These are phyloP conservation scores for Flaveria floridana DNA, from an alignment of 140 eudicot species.

Conservation along the genomic window DNA sequence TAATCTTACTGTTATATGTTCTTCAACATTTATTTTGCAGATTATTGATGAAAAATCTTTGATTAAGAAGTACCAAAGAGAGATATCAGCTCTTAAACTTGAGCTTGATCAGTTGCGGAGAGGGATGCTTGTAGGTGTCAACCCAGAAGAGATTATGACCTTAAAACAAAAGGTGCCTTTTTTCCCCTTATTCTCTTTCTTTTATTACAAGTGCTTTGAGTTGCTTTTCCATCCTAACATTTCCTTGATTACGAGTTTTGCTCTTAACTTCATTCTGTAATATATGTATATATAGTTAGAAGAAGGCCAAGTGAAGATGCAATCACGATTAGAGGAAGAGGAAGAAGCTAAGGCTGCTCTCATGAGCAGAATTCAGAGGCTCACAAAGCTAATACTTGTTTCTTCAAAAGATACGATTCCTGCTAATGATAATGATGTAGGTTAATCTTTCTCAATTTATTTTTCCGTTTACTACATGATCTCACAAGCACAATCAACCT, in stretches of 20 bases:
- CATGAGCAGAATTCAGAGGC: conserved; percentile 98
- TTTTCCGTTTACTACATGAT: conserved; percentile 8
- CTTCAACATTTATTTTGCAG: conserved; percentile 46
- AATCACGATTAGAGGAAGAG: conserved; percentile 94
- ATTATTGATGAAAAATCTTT: conserved; percentile 95
- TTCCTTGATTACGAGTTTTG: background rate
- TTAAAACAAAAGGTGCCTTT: conserved; percentile 72
- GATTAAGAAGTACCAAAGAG: conserved; percentile 92
- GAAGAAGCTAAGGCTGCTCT: conserved; percentile 99
- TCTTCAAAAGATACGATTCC: conserved; percentile 84
- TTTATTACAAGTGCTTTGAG: conserved; percentile 2
- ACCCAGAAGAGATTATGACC: conserved; percentile 82
- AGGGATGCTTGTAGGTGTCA: conserved; percentile 95
- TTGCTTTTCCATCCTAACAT: conserved; percentile 3
- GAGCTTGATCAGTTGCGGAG: conserved; percentile 87
- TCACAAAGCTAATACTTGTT: conserved; percentile 91
- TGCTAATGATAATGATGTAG: conserved; percentile 68
- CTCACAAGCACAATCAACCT: conserved; percentile 3
- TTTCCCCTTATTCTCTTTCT: background rate
- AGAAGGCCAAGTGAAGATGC: conserved; percentile 99
- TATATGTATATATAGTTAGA: conserved; percentile 56
- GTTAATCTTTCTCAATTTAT: conserved; percentile 27
- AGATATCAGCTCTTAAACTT: conserved; percentile 73
- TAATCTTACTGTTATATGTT: conserved; percentile 19
- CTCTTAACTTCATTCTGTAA: conserved; percentile 10